phyloP scores from a whole-genome alignment of 306 rosid species.

The Quercus berberidifolia region DNA sequence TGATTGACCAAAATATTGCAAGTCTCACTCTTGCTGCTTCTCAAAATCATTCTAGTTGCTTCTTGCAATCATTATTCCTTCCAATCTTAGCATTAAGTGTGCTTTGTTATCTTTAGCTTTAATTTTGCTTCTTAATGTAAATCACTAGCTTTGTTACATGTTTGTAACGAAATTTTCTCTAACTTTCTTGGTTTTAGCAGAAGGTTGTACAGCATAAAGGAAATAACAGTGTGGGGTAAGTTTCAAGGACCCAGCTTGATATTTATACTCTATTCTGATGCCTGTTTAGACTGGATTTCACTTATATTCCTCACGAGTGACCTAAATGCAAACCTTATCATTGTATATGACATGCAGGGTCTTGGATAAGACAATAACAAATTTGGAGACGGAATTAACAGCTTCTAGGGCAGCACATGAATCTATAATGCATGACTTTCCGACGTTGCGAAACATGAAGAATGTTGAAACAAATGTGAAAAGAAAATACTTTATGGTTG shows the following conservation, averaged over 20 bases:
- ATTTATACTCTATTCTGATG: conserved; percentile 46
- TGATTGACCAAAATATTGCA: background rate
- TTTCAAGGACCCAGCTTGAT: conserved; percentile 34
- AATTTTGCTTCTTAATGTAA: background rate
- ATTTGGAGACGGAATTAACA: conserved; percentile 51
- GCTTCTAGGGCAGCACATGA: conserved; percentile 30
- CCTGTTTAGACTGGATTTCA: conserved; percentile 16
- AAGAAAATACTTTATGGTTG: conserved; percentile 73
- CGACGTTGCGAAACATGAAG: conserved; percentile 35
- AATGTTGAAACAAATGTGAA: conserved; percentile 34
- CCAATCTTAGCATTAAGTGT: background rate
- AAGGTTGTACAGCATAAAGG: conserved; percentile 40
- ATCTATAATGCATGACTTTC: conserved; percentile 38
- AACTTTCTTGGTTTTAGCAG: conserved; percentile 11
- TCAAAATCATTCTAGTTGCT: too few species aligned
- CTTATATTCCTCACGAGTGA: conserved; percentile 14
- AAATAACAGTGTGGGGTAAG: conserved; percentile 40
- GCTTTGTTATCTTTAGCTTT: background rate
- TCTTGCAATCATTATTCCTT: conserved; percentile 1
- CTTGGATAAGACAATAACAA: conserved; percentile 45
- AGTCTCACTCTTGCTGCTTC: background rate
- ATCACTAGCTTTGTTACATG: background rate
- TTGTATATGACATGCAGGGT: conserved; percentile 43
- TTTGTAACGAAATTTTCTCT: background rate
- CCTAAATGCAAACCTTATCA: conserved; percentile 15